phyloP scores from a whole-genome alignment of 176 grass and related monocot genomes.

The Bolboschoenus planiculmis region DNA sequence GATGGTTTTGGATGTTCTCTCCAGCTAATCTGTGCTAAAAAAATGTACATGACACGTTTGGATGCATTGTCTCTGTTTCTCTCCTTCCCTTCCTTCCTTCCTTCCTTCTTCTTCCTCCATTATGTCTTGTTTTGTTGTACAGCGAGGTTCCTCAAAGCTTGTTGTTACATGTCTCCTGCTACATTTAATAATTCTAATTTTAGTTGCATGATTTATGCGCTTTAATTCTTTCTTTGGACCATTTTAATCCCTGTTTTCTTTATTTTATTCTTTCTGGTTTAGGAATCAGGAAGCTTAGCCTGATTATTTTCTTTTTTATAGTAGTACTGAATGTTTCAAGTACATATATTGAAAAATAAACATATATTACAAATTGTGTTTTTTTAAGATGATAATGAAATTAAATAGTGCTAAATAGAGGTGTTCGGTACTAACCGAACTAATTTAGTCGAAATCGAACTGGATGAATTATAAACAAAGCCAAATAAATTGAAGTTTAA shows the following conservation, averaged over 20 bases:
- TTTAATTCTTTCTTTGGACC: background rate
- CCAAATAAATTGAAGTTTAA: background rate
- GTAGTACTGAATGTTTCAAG: too few species aligned
- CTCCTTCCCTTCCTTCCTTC: background rate
- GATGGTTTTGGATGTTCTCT: background rate
- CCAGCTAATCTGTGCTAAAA: constrained; percentile 22
- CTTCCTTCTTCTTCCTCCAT: background rate
- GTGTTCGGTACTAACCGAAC: background rate
- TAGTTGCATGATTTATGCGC: background rate
- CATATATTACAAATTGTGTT: background rate
- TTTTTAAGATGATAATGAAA: background rate
- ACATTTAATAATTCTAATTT: too few species aligned
- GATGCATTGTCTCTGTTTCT: background rate
- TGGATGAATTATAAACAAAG: background rate
- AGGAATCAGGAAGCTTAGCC: too few species aligned
- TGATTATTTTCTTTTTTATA: too few species aligned
- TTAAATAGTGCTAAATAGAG: background rate
- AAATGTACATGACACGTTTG: constrained; percentile 12
- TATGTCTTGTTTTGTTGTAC: background rate
- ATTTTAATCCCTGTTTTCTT: background rate
- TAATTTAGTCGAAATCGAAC: background rate
- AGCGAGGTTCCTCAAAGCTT: constrained; percentile 16
- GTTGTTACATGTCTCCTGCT: constrained; percentile 18
- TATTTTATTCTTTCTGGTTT: background rate
- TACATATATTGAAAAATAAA: too few species aligned